Evolutionary conservation across 2,329 filamentous ascomycete species (phyloP).

Genomic region (Colletotrichum eleusines): DNA sequence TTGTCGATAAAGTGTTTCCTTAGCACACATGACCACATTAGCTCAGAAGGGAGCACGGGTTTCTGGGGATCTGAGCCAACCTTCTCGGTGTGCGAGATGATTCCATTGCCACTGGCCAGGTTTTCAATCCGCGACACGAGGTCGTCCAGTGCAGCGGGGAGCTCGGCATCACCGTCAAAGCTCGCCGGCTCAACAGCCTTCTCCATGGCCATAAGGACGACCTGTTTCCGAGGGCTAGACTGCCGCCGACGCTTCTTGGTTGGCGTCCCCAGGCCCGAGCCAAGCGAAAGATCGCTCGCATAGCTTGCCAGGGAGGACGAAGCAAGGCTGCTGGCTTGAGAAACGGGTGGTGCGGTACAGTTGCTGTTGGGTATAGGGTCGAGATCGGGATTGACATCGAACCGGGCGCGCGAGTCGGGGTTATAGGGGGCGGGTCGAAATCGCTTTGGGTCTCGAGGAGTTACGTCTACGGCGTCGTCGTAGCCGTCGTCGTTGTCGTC

Average conservation of each 20-base stretch:
- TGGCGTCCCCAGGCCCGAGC: background rate
- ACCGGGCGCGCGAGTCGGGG: too few relatives aligned
- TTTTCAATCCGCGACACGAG: background rate
- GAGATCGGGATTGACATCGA: too few relatives aligned
- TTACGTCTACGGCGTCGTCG: too few relatives aligned
- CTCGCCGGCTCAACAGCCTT: conserved; percentile 3
- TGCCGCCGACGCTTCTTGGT: conserved; percentile 18
- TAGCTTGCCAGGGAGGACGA: too few relatives aligned
- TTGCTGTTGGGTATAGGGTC: too few relatives aligned
- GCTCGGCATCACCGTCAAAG: background rate
- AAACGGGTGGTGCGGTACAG: too few relatives aligned
- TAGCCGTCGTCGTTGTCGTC: too few relatives aligned
- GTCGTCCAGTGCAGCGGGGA: background rate
- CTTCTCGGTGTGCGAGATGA: background rate
- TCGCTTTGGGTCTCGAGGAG: too few relatives aligned
- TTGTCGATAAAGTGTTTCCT: background rate
- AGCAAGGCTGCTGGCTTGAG: too few relatives aligned
- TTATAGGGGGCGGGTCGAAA: too few relatives aligned
- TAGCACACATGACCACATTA: background rate
- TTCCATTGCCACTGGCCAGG: background rate
- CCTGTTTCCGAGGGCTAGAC: conserved; percentile 16
- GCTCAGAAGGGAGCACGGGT: background rate
- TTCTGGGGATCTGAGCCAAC: background rate
- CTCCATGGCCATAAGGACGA: conserved; percentile 1
- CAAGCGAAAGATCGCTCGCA: too few relatives aligned